Conservation (phyloP, 2,329 filamentous ascomycete species). For the Pseudogymnoascus pannorum region DNA sequence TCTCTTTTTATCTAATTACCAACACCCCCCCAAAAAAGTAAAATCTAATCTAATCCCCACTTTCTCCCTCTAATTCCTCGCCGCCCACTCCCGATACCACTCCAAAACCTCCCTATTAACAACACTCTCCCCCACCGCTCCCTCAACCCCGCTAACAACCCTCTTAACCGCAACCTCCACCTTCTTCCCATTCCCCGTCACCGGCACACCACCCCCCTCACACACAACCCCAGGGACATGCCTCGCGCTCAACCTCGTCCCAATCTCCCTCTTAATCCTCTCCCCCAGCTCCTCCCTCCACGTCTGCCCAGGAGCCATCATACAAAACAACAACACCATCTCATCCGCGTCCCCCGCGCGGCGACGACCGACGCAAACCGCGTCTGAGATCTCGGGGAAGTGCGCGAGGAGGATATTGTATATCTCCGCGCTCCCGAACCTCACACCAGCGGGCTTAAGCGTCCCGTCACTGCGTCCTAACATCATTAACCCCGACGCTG, state of each 20-base stretch:
- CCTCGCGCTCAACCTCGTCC: slow-evolving; percentile 72
- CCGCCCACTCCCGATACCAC: slow-evolving; percentile 79
- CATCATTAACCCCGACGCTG: slow-evolving; percentile 78
- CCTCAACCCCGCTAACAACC: slow-evolving; percentile 77
- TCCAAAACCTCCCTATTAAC: slow-evolving; percentile 82
- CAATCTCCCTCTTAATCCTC: slow-evolving; percentile 61
- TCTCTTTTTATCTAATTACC: not conserved
- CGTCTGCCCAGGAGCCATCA: slow-evolving; percentile 45
- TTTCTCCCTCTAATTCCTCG: slow-evolving; percentile 33
- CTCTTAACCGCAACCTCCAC: slow-evolving; percentile 96
- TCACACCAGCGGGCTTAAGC: slow-evolving; percentile 82
- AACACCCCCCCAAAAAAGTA: not conserved
- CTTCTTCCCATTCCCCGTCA: slow-evolving; percentile 94
- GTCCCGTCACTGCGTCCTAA: slow-evolving; percentile 88
- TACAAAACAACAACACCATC: slow-evolving; percentile 72
- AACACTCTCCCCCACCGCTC: slow-evolving; percentile 89
- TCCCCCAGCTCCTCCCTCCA: slow-evolving; percentile 55
- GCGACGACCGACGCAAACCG: slow-evolving; percentile 77
- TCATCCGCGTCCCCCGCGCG: slow-evolving; percentile 32
- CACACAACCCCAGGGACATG: slow-evolving; percentile 84
- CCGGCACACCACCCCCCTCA: slow-evolving; percentile 71
- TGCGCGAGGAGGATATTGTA: slow-evolving; percentile 88
- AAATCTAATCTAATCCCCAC: not conserved
- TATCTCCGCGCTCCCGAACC: slow-evolving; percentile 91
- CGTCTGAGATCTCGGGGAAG: slow-evolving; percentile 76